Percentiles rank a stretch among this genome's conserved stretches.
These are phyloP conservation scores for Terana coerulea DNA, from an alignment of 768 basidiomycete species.

Conservation along the genomic window DNA sequence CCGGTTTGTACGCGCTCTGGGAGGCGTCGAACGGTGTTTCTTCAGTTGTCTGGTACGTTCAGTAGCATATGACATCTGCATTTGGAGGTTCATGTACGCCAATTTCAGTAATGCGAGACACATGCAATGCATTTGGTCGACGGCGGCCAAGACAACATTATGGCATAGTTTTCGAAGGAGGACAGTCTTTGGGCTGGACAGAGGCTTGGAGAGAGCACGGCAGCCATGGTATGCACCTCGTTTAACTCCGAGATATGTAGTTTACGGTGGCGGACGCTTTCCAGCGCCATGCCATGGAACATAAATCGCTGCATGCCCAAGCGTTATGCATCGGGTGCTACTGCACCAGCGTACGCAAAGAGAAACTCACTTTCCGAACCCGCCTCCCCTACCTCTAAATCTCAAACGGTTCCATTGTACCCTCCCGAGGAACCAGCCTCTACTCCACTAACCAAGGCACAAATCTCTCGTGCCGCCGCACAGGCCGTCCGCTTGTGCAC, in stretches of 20 bases:
- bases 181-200: no score
- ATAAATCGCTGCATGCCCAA: not conserved
- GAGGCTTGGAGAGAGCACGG: no score
- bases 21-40: not conserved
- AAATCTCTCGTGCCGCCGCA: conserved; percentile 37
- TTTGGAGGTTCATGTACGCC: not conserved
- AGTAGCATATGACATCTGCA: not conserved
- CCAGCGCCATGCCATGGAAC: not conserved
- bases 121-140: conserved; percentile 70
- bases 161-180: conserved; percentile 8
- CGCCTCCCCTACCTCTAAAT: not conserved
- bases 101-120: conserved; percentile 52
- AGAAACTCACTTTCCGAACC: not conserved
- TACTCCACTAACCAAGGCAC: conserved; percentile 18
- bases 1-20: not conserved
- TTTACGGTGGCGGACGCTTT: conserved; percentile 1
- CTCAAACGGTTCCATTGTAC: not conserved
- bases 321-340: not conserved
- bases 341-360: not conserved
- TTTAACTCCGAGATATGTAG: no score
- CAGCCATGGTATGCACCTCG: no score
- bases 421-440: not conserved
- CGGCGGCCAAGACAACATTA: conserved; percentile 43
- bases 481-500: conserved; percentile 40
- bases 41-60: conserved; percentile 4